Evolutionary conservation across 179 eudicot genomes (phyloP), one percentile per base, ranked within the genome.

Genomic region (Monotropa hypopitys): DNA sequence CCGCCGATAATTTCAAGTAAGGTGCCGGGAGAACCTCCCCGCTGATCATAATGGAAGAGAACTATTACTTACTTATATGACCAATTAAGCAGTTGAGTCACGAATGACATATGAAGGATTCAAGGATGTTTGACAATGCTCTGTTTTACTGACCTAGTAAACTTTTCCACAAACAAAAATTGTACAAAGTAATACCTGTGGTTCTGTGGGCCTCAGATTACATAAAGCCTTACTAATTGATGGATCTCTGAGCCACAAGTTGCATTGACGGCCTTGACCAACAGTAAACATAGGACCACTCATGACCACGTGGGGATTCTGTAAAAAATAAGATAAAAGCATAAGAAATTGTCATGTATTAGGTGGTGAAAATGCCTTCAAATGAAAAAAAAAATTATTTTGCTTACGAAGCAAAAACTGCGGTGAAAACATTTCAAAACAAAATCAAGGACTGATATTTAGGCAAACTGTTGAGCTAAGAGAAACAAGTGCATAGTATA

Each of bases 261-360:
- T 84, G 81, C 94, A 91, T 74, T 88, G 92, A 82, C 87, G 89
- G 74, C 94, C 90, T 77, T 90, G 88, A 75, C 99, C 98, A 85
- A 95, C 89, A 62, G 98, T 91, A 79, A 88, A 95, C 53, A 82
- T 83, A 18, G 91, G 82, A 76, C 83, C 82, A 43, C 80, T 73
- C 83, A 95, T 84, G 38, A 73, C 74, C 80, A 87, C 63, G 72
- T 93, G 92, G 50, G 92, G 90, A 80, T 84, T 91, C 99, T 95
- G 91, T 62, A 71, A 61, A 77, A 51, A 56, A 7, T 8, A 62
- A 70, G 10, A 57, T 54, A 35, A 10, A 70, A 68, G 43, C 53
- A 81, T 59, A 26, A 30, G 23, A 59, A 47, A 40, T 10, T 18
- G 21, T n/a, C 23, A 61, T 7, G 32, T 50, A 68, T 21, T n/a